Conservation (phyloP, 2,329 filamentous ascomycete genomes). For the Nigrospora oryzae region DNA sequence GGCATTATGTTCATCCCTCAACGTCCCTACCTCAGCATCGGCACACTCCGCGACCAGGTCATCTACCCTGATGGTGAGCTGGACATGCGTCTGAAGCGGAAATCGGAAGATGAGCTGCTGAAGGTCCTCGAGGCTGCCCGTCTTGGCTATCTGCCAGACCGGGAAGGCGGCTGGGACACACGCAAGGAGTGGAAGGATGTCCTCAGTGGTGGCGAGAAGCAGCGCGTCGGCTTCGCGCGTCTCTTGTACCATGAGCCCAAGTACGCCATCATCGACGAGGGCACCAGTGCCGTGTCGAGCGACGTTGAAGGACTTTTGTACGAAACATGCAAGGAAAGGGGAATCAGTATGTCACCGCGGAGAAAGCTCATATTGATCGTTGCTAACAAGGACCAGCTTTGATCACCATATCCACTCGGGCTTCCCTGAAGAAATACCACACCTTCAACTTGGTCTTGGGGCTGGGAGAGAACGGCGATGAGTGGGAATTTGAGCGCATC, state of each 20-base stretch:
- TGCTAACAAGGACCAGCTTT: constrained; percentile 47
- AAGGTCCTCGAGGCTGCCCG: constrained; percentile 73
- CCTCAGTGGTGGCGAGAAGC: constrained; percentile 94
- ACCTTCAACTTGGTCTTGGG: constrained; percentile 84
- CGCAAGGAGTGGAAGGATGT: constrained; percentile 99
- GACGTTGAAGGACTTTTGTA: constrained; percentile 94
- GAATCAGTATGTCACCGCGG: constrained; percentile 62
- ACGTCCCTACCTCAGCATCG: constrained; percentile 82
- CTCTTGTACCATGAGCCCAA: constrained; percentile 90
- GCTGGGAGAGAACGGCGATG: constrained; percentile 68
- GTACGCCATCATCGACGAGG: constrained; percentile 93
- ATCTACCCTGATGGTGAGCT: constrained; percentile 94
- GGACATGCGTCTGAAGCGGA: constrained; percentile 80
- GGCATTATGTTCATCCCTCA: constrained; percentile 99
- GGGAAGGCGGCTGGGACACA: constrained; percentile 94
- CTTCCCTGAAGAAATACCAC: constrained; percentile 92
- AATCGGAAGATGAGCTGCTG: constrained; percentile 70
- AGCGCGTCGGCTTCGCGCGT: constrained; percentile 84
- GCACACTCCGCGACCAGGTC: constrained; percentile 90
- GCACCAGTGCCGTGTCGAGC: constrained; percentile 85
- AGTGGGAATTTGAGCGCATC: constrained; percentile 90
- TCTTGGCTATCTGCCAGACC: constrained; percentile 80
- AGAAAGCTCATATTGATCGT: background rate
- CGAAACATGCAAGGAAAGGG: constrained; percentile 83
- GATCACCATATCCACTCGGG: constrained; percentile 91